phyloP scores from a whole-genome alignment of 129 eudicot genomes.

The Lactuca saligna region DNA sequence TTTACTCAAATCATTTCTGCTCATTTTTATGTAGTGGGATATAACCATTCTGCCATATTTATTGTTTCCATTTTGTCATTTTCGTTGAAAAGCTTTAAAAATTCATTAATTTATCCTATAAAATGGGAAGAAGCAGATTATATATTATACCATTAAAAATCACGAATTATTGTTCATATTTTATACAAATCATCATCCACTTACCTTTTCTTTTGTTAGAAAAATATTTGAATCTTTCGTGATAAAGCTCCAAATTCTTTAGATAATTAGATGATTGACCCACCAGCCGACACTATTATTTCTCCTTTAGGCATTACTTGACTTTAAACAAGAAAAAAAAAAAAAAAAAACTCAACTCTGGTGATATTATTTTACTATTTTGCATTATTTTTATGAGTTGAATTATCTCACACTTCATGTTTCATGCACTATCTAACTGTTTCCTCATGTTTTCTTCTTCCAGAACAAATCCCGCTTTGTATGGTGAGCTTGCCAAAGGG shows the following conservation, averaged over 20 bases:
- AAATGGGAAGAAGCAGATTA: conserved; percentile 18
- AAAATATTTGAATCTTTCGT: not conserved
- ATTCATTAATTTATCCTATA: not conserved
- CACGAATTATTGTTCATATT: not conserved
- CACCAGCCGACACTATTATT: not conserved
- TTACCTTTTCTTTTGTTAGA: not conserved
- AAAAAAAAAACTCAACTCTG: not conserved
- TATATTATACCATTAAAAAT: not conserved
- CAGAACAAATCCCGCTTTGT: conserved; percentile 72
- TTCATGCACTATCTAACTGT: not conserved
- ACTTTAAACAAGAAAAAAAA: not conserved
- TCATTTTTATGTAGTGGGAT: conserved; percentile 23
- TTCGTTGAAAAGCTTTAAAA: not conserved
- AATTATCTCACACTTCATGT: conserved; percentile 7
- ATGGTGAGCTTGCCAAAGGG: conserved; percentile 62
- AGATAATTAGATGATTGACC: not conserved
- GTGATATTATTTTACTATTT: no score
- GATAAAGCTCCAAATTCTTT: no score
- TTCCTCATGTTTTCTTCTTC: conserved; percentile 7
- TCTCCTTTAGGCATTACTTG: conserved; percentile 5
- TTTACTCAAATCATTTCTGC: conserved; percentile 23
- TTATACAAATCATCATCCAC: conserved; percentile 11
- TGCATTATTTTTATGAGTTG: not conserved
- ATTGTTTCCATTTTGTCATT: conserved; percentile 30
- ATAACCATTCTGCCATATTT: conserved; percentile 16